These are phyloP conservation scores for Magnaporthales sp. DNA, from an alignment of 2,329 filamentous ascomycete species.

Conservation along the genomic window DNA sequence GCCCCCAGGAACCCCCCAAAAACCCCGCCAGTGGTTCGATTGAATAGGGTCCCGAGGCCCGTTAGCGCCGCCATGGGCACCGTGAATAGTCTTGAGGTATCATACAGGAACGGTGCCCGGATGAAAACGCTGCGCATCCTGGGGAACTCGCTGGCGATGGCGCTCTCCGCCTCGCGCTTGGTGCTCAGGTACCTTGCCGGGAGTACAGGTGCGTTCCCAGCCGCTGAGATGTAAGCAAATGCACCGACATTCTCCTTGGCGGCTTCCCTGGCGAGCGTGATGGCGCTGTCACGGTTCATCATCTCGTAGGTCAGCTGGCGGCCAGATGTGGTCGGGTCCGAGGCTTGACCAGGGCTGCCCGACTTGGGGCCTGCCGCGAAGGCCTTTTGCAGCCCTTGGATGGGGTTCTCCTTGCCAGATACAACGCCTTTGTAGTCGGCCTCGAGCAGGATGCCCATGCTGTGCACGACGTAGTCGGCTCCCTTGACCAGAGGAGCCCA, in stretches of 20 bases:
- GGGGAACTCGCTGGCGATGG: conserved; percentile 65
- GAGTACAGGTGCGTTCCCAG: conserved; percentile 75
- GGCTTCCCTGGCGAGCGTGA: conserved; percentile 74
- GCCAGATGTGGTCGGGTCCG: too few species aligned
- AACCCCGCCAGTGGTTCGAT: conserved; percentile 66
- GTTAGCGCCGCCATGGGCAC: conserved; percentile 75
- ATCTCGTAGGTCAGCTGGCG: conserved; percentile 81
- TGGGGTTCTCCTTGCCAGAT: conserved; percentile 72
- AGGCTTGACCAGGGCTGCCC: conserved; percentile 46
- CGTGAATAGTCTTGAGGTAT: conserved; percentile 71
- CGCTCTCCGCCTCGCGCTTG: conserved; percentile 81
- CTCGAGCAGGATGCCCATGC: conserved; percentile 91
- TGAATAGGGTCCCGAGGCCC: conserved; percentile 66
- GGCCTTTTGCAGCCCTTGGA: conserved; percentile 68
- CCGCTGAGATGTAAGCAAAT: conserved; percentile 86
- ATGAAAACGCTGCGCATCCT: conserved; percentile 73
- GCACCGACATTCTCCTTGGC: conserved; percentile 52
- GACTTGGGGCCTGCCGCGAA: conserved; percentile 43
- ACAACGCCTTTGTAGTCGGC: conserved; percentile 95
- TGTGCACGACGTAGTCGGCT: conserved; percentile 84
- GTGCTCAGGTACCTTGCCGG: conserved; percentile 81
- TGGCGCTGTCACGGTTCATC: conserved; percentile 89
- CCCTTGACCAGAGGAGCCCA: conserved; percentile 69
- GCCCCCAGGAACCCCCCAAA: conserved; percentile 72
- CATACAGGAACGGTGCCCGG: conserved; percentile 82